Evolutionary conservation across 2,329 filamentous ascomycete species (phyloP).

Genomic region (Sporothrix brunneoviolacea): DNA sequence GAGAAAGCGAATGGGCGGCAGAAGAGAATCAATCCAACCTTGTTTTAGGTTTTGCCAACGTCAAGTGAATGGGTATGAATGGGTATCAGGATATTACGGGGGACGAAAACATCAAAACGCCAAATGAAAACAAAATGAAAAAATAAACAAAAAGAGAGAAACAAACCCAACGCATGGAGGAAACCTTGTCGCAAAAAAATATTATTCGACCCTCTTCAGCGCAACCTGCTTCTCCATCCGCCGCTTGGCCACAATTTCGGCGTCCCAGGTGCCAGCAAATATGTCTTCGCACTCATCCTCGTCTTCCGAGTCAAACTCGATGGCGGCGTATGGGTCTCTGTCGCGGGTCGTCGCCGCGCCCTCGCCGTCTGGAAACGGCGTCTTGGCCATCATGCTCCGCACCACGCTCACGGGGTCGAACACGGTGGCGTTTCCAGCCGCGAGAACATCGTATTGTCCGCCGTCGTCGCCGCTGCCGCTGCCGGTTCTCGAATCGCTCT

Average conservation of each 20-base stretch:
- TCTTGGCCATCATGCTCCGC: conserved; percentile 7
- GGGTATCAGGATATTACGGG: conserved; percentile 3
- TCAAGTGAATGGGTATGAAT: not conserved
- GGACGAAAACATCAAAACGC: not conserved
- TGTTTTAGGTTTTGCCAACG: no score
- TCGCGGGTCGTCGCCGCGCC: conserved; percentile 6
- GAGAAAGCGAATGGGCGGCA: not conserved
- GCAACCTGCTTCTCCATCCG: conserved; percentile 32
- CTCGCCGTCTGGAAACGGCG: conserved; percentile 3
- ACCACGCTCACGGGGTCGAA: not conserved
- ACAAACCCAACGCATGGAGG: not conserved
- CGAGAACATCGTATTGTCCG: no score
- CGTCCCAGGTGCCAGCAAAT: conserved; percentile 56
- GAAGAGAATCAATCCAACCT: not conserved
- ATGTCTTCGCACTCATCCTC: conserved; percentile 62
- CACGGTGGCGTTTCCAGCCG: conserved; percentile 1
- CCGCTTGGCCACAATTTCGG: conserved; percentile 42
- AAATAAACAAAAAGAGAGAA: conserved; percentile 4
- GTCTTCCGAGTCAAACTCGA: conserved; percentile 57
- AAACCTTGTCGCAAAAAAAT: not conserved
- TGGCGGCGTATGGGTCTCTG: not conserved
- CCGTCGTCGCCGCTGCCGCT: conserved; percentile 17
- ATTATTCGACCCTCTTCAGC: no score
- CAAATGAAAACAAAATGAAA: conserved; percentile 8
- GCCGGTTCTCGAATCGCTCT: conserved; percentile 12